Evolutionary conservation across 192 early-diverging fungal species (phyloP).

Genomic region (Mortierella hygrophila): DNA sequence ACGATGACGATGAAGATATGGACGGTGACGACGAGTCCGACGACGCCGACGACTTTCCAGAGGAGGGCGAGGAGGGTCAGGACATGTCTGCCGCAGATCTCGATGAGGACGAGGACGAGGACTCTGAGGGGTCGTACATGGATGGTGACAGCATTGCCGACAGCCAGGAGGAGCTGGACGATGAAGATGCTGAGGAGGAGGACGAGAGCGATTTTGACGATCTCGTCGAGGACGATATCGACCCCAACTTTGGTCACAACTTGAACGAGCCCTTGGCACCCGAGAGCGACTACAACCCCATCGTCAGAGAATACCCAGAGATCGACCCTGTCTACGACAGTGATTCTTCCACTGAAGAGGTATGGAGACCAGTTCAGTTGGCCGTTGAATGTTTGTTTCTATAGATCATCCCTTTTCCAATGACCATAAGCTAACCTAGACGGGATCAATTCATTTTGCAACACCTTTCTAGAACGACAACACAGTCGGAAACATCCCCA

Average conservation of each 20-base stretch:
- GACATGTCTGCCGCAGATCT: conserved; percentile 68
- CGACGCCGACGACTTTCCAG: conserved; percentile 38
- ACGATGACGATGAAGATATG: conserved; percentile 60
- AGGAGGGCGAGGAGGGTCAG: conserved; percentile 47
- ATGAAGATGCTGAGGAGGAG: conserved; percentile 66
- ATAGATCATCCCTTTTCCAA: background rate
- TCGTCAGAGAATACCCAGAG: conserved; percentile 72
- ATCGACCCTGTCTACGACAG: conserved; percentile 95
- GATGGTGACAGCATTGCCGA: conserved; percentile 60
- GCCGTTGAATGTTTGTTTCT: background rate
- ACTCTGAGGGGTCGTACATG: conserved; percentile 57
- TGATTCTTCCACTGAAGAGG: conserved; percentile 94
- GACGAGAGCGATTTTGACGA: conserved; percentile 51
- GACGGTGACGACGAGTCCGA: conserved; percentile 35
- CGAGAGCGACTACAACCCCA: conserved; percentile 59
- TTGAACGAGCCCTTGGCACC: conserved; percentile 44
- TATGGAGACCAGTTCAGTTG: conserved; percentile 33
- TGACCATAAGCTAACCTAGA: background rate
- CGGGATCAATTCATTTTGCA: background rate
- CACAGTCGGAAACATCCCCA: conserved; percentile 95
- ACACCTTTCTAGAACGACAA: conserved; percentile 72
- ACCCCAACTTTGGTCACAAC: conserved; percentile 47
- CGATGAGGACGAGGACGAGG: conserved; percentile 62
- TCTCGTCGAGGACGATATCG: conserved; percentile 34
- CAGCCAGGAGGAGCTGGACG: conserved; percentile 63